Conservation (phyloP, 768 basidiomycete genomes). For the Filobasidium floriforme region DNA sequence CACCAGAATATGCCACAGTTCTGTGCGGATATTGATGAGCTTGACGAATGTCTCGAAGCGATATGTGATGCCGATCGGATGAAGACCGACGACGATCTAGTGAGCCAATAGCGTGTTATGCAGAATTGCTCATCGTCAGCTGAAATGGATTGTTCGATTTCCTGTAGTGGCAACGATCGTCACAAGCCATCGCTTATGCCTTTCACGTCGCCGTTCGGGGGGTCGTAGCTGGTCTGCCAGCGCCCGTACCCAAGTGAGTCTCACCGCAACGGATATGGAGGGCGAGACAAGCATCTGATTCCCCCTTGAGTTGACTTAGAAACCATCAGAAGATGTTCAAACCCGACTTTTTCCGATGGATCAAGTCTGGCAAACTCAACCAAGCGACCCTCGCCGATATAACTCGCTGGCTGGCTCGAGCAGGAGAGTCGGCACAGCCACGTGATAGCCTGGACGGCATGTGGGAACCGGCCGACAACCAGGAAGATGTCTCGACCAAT, state of each 20-base stretch:
- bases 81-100: constrained; percentile 45
- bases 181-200: constrained; percentile 53
- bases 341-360: constrained; percentile 60
- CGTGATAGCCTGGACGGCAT: neutral
- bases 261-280: neutral
- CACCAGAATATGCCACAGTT: constrained; percentile 91
- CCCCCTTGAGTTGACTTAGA: constrained; percentile 10
- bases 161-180: constrained; percentile 40
- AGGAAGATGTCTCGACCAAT: neutral
- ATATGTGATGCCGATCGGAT: constrained; percentile 41
- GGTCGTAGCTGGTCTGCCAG: constrained; percentile 75
- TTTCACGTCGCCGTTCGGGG: constrained; percentile 78
- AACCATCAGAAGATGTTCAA: constrained; percentile 70
- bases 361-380: constrained; percentile 29
- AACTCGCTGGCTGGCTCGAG: constrained; percentile 14
- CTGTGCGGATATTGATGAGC: constrained; percentile 66
- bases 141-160: too few relatives aligned
- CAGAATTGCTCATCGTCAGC: neutral
- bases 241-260: constrained; percentile 63
- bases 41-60: constrained; percentile 30
- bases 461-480: constrained; percentile 22
- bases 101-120: constrained; percentile 15
- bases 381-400: constrained; percentile 28
- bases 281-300: neutral
- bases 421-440: neutral